Evolutionary conservation across 2,329 filamentous ascomycete species (phyloP).

Genomic region (Sporothrix brunneoviolacea): DNA sequence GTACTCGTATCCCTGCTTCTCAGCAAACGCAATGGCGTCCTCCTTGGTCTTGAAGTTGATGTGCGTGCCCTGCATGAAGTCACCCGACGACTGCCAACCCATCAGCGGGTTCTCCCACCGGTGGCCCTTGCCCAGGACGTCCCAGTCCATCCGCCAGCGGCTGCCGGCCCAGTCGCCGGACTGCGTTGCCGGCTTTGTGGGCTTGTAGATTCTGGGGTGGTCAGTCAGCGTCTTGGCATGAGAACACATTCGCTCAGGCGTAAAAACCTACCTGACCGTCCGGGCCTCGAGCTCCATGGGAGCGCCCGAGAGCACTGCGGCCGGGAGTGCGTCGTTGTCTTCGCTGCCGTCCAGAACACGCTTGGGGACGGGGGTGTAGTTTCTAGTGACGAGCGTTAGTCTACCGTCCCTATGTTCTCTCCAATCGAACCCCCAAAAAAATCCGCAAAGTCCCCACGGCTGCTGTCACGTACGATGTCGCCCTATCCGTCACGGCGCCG

Average conservation of each 20-base stretch:
- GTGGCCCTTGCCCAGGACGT: slow-evolving; percentile 83
- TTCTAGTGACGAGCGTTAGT: slow-evolving; percentile 43
- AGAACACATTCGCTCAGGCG: too few relatives aligned
- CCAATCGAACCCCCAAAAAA: too few relatives aligned
- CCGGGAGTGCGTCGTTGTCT: slow-evolving; percentile 64
- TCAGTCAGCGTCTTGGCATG: too few relatives aligned
- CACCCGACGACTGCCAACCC: slow-evolving; percentile 95
- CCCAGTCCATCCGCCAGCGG: slow-evolving; percentile 98
- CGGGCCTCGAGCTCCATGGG: slow-evolving; percentile 90
- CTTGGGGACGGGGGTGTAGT: slow-evolving; percentile 86
- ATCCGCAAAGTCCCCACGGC: too few relatives aligned
- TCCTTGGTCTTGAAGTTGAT: slow-evolving; percentile 89
- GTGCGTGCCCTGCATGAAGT: slow-evolving; percentile 90
- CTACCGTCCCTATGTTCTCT: neutral
- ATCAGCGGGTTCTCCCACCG: slow-evolving; percentile 98
- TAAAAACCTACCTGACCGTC: slow-evolving; percentile 82
- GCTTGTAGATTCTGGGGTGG: slow-evolving; percentile 72
- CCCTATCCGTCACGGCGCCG: slow-evolving; percentile 72
- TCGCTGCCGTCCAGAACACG: slow-evolving; percentile 88
- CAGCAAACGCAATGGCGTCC: slow-evolving; percentile 87
- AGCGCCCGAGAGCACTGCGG: slow-evolving; percentile 83
- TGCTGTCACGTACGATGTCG: slow-evolving; percentile 66
- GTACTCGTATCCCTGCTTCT: slow-evolving; percentile 99
- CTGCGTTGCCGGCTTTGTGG: slow-evolving; percentile 90
- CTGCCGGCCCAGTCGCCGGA: slow-evolving; percentile 80